Percentiles rank a stretch among this genome's conserved stretches.
Evolutionary conservation across 2,329 filamentous ascomycete species (phyloP).

Genomic region (Davidsoniella eucalypti): DNA sequence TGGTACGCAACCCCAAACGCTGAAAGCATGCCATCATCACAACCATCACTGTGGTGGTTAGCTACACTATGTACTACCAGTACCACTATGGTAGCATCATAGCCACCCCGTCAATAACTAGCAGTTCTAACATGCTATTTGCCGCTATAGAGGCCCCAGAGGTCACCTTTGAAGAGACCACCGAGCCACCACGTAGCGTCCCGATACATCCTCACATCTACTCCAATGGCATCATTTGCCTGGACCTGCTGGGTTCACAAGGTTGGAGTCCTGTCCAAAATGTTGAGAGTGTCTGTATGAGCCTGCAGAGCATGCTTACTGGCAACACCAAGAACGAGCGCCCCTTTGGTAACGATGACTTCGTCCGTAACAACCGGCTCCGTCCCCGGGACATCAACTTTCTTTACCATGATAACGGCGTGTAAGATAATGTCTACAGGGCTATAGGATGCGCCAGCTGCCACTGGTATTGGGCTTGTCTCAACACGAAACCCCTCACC

Average conservation of each 20-base stretch:
- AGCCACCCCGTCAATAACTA: background rate
- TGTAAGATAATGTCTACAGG: slow-evolving; percentile 25
- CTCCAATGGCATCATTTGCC: slow-evolving; percentile 95
- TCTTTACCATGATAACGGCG: slow-evolving; percentile 78
- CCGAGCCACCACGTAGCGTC: slow-evolving; percentile 42
- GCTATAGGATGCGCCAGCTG: background rate
- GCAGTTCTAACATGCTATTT: background rate
- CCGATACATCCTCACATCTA: slow-evolving; percentile 97
- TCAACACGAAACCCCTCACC: too few species aligned
- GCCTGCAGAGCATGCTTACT: slow-evolving; percentile 93
- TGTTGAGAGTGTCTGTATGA: slow-evolving; percentile 93
- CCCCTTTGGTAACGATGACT: slow-evolving; percentile 77
- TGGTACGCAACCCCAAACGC: slow-evolving; percentile 34
- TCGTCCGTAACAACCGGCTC: slow-evolving; percentile 63
- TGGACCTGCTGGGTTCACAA: slow-evolving; percentile 72
- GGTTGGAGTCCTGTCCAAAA: slow-evolving; percentile 97
- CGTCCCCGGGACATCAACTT: slow-evolving; percentile 83
- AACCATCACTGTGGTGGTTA: background rate
- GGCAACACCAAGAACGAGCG: slow-evolving; percentile 85
- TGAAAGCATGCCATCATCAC: background rate
- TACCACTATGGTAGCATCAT: background rate
- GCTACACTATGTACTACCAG: background rate
- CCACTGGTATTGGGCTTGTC: too few species aligned
- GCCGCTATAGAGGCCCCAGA: slow-evolving; percentile 63
- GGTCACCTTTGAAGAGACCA: slow-evolving; percentile 63